Conservation (phyloP, 2,329 filamentous ascomycete species). For the Anthostomella pinea region DNA sequence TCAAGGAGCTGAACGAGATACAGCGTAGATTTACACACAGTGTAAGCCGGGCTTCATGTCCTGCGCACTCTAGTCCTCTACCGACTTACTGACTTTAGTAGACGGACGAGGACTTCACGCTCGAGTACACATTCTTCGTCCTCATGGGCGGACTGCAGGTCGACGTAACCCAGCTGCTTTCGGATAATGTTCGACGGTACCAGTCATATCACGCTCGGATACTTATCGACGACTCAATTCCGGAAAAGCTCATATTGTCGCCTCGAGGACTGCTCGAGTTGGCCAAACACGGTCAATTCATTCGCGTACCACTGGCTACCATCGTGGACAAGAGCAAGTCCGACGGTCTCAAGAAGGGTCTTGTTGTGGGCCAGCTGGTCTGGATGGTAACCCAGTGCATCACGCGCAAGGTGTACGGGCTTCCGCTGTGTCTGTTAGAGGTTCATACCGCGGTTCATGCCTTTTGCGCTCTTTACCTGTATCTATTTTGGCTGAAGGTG, state of each 20-base stretch:
- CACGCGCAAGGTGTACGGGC: slow-evolving; percentile 26
- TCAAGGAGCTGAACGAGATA: slow-evolving; percentile 12
- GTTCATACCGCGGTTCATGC: slow-evolving; percentile 34
- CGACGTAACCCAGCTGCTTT: background rate
- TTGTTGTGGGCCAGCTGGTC: slow-evolving; percentile 36
- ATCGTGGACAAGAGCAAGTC: slow-evolving; percentile 39
- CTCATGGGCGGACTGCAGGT: slow-evolving; percentile 1
- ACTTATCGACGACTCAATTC: background rate
- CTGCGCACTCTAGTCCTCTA: too few species aligned
- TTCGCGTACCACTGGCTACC: slow-evolving; percentile 1
- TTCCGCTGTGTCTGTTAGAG: slow-evolving; percentile 38
- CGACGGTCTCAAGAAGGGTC: slow-evolving; percentile 32
- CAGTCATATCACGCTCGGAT: background rate
- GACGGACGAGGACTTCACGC: background rate
- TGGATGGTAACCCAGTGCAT: slow-evolving; percentile 39
- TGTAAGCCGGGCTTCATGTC: too few species aligned
- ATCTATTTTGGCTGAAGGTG: slow-evolving; percentile 1
- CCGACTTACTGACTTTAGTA: too few species aligned
- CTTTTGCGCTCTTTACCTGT: slow-evolving; percentile 15
- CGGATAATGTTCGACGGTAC: slow-evolving; percentile 2
- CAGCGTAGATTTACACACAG: too few species aligned
- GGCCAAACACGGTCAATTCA: background rate
- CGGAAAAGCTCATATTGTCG: slow-evolving; percentile 5
- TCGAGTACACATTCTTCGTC: slow-evolving; percentile 1
- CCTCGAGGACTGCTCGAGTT: slow-evolving; percentile 6